phyloP scores from a whole-genome alignment of 805 yeast genomes.

The Hanseniaspora lachancei region DNA sequence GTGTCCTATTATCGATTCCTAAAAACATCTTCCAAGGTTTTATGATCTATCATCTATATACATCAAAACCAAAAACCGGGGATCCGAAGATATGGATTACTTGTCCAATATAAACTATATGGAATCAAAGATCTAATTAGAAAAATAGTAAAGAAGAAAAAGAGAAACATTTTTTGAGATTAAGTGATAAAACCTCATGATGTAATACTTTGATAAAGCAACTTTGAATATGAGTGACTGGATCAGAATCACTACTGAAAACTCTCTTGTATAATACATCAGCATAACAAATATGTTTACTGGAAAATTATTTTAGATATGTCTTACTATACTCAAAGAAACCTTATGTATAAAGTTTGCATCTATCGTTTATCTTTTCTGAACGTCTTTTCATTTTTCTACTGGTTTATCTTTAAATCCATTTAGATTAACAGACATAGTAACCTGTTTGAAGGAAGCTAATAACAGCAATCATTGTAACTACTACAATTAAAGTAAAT shows the following conservation, averaged over 20 bases:
- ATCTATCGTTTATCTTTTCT: background rate
- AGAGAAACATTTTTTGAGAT: background rate
- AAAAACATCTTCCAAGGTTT: background rate
- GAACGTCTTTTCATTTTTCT: background rate
- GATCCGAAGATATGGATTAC: background rate
- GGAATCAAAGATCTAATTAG: background rate
- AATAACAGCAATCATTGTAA: background rate
- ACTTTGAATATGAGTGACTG: slow-evolving; percentile 5
- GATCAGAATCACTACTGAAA: slow-evolving; percentile 11
- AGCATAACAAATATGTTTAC: background rate
- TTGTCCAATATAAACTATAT: background rate
- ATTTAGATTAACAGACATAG: background rate
- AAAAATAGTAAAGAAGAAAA: background rate
- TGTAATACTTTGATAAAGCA: slow-evolving; percentile 1
- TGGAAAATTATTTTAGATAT: slow-evolving; percentile 12
- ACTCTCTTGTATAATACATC: slow-evolving; percentile 12
- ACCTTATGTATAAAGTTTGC: background rate
- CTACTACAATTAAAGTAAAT: background rate
- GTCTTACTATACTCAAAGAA: slow-evolving; percentile 1
- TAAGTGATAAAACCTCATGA: background rate
- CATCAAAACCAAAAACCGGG: background rate
- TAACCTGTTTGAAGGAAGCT: background rate
- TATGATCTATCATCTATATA: background rate
- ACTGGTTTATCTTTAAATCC: background rate
- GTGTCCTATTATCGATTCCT: background rate